Evolutionary conservation across 371 early-diverging fungal genomes (phyloP).

Genomic region (Mortierella sp.): DNA sequence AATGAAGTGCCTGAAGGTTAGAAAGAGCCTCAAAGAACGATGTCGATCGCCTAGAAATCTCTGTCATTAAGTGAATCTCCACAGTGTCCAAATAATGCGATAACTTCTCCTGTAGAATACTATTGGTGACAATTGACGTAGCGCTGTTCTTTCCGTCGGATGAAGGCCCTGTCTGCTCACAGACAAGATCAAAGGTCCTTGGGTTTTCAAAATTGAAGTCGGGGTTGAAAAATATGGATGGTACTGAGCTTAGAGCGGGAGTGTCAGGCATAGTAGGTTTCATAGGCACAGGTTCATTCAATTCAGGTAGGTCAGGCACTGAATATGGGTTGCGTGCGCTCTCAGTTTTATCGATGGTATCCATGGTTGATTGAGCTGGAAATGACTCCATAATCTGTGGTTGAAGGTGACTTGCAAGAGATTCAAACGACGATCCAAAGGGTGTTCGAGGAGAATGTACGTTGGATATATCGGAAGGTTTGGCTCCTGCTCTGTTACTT

Average conservation of each 20-base stretch:
- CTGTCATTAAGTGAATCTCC: conserved; percentile 90
- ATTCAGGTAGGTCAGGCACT: conserved; percentile 65
- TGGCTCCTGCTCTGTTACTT: conserved; percentile 59
- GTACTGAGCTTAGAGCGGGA: conserved; percentile 84
- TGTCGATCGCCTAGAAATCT: conserved; percentile 89
- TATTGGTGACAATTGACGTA: conserved; percentile 71
- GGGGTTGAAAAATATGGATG: conserved; percentile 86
- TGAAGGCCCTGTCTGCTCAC: conserved; percentile 60
- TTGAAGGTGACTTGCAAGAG: conserved; percentile 35
- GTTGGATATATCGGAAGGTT: conserved; percentile 33
- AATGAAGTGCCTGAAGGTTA: conserved; percentile 90
- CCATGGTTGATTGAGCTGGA: conserved; percentile 19
- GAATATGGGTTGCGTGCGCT: conserved; percentile 71
- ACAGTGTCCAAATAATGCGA: conserved; percentile 92
- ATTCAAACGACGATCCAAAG: conserved; percentile 42
- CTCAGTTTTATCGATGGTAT: conserved; percentile 27
- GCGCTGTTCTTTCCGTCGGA: conserved; percentile 55
- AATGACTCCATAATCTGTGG: conserved; percentile 52
- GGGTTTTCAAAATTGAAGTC: conserved; percentile 91
- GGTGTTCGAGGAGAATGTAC: conserved; percentile 43
- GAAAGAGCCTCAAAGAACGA: conserved; percentile 95
- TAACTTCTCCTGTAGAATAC: conserved; percentile 88
- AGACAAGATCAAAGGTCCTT: conserved; percentile 87
- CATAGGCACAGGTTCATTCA: conserved; percentile 56
- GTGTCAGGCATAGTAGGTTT: conserved; percentile 60